phyloP scores from a whole-genome alignment of 805 yeast genomes.

The Crinitomyces ghanaensis region DNA sequence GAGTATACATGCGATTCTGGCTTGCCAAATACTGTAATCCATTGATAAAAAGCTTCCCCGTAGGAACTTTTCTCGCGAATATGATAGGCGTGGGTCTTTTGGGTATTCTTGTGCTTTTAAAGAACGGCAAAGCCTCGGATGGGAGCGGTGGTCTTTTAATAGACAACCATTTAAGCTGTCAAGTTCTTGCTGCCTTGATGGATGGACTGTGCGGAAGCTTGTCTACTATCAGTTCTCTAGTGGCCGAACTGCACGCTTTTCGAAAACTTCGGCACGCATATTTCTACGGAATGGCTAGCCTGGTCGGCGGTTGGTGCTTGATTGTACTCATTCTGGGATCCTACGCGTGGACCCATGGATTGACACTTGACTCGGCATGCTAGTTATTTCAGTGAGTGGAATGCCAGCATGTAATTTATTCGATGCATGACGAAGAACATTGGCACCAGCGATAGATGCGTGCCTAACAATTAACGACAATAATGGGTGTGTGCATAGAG shows the following conservation, averaged over 20 bases:
- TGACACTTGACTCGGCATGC: too few relatives aligned
- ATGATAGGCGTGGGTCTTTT: constrained; percentile 35
- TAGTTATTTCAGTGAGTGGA: too few relatives aligned
- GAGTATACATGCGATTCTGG: constrained; percentile 47
- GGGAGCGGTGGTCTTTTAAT: constrained; percentile 17
- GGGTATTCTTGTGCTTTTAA: constrained; percentile 33
- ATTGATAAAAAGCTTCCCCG: constrained; percentile 43
- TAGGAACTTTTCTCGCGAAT: constrained; percentile 43
- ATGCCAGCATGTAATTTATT: too few relatives aligned
- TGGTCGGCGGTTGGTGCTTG: constrained; percentile 37
- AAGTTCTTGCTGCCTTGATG: constrained; percentile 40
- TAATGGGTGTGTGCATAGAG: too few relatives aligned
- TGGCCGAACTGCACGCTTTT: constrained; percentile 46
- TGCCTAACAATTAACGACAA: too few relatives aligned
- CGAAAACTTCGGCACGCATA: constrained; percentile 29
- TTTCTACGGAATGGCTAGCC: constrained; percentile 39
- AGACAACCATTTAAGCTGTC: constrained; percentile 31
- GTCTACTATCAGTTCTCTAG: constrained; percentile 69
- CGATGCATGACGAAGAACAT: too few relatives aligned
- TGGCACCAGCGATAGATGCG: too few relatives aligned
- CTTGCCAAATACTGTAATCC: constrained; percentile 40
- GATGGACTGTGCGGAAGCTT: constrained; percentile 64
- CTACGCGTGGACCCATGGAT: constrained; percentile 56
- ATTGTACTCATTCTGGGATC: constrained; percentile 56
- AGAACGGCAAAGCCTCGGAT: constrained; percentile 30